Evolutionary conservation across 1,139 yeast species (phyloP).

Genomic region (Lodderomyces parapsilosis): DNA sequence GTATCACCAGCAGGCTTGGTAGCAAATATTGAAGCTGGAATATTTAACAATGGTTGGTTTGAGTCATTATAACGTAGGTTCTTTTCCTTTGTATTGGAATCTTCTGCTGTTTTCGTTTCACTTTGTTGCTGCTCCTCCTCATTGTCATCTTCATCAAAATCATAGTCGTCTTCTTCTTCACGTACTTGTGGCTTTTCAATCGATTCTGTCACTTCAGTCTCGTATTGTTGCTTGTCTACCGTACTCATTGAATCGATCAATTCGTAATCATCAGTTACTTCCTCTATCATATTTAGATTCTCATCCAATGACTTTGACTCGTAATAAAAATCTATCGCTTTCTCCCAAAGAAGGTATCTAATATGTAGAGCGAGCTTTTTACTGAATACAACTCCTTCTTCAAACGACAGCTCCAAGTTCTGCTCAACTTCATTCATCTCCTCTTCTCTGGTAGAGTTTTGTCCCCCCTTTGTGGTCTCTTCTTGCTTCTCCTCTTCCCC

Average conservation of each 20-base stretch:
- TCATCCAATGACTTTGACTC: constrained; percentile 28
- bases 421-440: constrained; percentile 12
- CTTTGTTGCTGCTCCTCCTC: constrained; percentile 25
- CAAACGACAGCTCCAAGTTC: constrained; percentile 31
- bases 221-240: constrained; percentile 20
- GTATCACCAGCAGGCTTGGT: not conserved
- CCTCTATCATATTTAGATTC: constrained; percentile 27
- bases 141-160: constrained; percentile 39
- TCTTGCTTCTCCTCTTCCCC: constrained; percentile 3
- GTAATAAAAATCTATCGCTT: constrained; percentile 60
- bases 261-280: constrained; percentile 38
- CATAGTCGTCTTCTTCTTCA: constrained; percentile 43
- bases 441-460: constrained; percentile 4
- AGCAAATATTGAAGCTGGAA: constrained; percentile 28
- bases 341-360: constrained; percentile 71
- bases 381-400: constrained; percentile 50
- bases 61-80: constrained; percentile 21
- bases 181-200: constrained; percentile 22
- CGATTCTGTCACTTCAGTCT: constrained; percentile 22
- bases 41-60: constrained; percentile 29
- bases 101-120: constrained; percentile 21
- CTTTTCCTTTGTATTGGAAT: constrained; percentile 14
- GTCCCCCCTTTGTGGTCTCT: not conserved
- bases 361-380: constrained; percentile 60
- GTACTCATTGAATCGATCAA: constrained; percentile 30